Conservation (phyloP, 2,329 filamentous ascomycete species). For the Epicoccum nigrum region DNA sequence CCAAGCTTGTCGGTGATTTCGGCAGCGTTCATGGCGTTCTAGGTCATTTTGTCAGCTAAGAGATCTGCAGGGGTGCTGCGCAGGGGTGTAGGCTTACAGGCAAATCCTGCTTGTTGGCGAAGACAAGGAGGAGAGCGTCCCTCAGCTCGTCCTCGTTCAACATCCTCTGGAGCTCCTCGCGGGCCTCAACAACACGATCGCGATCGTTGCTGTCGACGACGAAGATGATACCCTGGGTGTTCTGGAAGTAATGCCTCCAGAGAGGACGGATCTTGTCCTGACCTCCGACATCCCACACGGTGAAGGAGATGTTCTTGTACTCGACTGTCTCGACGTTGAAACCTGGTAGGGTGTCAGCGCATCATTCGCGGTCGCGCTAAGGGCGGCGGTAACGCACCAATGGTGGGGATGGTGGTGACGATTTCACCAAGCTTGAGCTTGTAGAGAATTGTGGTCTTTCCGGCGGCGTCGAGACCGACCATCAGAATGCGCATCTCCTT, state of each 20-base stretch:
- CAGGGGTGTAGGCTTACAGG: slow-evolving; percentile 61
- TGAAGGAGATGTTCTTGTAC: slow-evolving; percentile 99
- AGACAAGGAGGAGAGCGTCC: slow-evolving; percentile 90
- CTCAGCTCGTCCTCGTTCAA: slow-evolving; percentile 98
- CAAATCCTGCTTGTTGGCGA: slow-evolving; percentile 99
- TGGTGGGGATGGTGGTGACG: slow-evolving; percentile 96
- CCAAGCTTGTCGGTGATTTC: slow-evolving; percentile 99
- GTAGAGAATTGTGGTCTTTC: slow-evolving; percentile 97
- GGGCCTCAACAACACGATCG: slow-evolving; percentile 88
- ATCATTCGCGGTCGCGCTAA: slow-evolving; percentile 9
- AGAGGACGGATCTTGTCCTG: slow-evolving; percentile 98
- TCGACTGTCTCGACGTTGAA: slow-evolving; percentile 99
- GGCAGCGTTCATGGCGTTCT: slow-evolving; percentile 99
- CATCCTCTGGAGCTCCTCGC: slow-evolving; percentile 93
- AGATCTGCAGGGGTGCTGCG: not conserved
- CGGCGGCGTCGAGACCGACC: slow-evolving; percentile 95
- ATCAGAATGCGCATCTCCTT: slow-evolving; percentile 99
- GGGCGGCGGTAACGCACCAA: slow-evolving; percentile 60
- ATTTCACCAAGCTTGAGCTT: slow-evolving; percentile 98
- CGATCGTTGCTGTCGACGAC: slow-evolving; percentile 96
- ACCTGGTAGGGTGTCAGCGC: slow-evolving; percentile 53
- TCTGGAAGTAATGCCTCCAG: slow-evolving; percentile 96
- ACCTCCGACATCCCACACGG: slow-evolving; percentile 97
- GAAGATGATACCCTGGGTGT: slow-evolving; percentile 97
- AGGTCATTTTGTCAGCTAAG: slow-evolving; percentile 17